Conservation (phyloP, 73 alveolate genomes). For the Paramecium tetraurelia region DNA sequence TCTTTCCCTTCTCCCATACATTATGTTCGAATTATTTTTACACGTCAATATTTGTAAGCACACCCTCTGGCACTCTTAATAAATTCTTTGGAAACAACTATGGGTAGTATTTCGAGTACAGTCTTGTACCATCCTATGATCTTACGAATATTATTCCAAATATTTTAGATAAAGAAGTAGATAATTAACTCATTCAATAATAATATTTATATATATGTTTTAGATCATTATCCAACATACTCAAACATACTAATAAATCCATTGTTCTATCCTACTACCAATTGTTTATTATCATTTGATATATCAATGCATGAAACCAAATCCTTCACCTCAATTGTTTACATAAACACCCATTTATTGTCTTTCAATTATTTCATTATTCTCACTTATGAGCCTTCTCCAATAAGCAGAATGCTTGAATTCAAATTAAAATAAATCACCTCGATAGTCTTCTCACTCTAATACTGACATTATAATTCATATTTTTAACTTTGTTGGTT, state of each 20-base stretch:
- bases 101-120: conserved; percentile 29
- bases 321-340: neutral
- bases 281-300: neutral
- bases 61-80: neutral
- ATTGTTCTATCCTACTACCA: neutral
- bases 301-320: neutral
- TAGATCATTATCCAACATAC: neutral
- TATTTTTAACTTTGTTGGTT: neutral
- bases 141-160: conserved; percentile 2
- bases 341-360: neutral
- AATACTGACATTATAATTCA: neutral
- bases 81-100: neutral
- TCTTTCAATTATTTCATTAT: neutral
- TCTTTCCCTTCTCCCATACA: conserved; percentile 41
- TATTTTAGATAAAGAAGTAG: conserved; percentile 25
- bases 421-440: neutral
- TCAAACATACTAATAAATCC: neutral
- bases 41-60: neutral
- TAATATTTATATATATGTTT: neutral
- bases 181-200: neutral
- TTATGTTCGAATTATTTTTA: conserved; percentile 19
- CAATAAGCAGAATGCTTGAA: neutral
- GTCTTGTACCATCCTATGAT: conserved; percentile 35
- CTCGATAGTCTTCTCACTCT: neutral
- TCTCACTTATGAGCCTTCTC: neutral